phyloP scores from a whole-genome alignment of 306 rosid species.

The Trifolium repens region DNA sequence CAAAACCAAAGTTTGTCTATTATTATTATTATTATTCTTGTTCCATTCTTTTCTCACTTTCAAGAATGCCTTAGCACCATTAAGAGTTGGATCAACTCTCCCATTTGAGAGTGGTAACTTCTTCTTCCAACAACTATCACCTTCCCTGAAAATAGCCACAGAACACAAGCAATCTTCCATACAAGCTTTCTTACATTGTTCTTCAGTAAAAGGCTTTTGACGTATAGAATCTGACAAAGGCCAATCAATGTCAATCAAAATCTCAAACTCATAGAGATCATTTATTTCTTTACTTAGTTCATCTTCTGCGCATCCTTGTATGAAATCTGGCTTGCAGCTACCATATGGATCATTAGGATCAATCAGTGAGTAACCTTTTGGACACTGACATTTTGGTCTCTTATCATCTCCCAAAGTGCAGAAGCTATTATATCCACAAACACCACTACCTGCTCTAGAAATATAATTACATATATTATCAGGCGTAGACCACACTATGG shows the following conservation, averaged over 20 bases:
- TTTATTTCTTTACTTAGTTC: background rate
- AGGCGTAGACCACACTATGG: no score
- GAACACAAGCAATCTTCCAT: constrained; percentile 60
- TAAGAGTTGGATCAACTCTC: constrained; percentile 14
- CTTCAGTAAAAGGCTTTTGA: constrained; percentile 31
- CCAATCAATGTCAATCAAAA: constrained; percentile 42
- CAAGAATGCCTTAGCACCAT: constrained; percentile 40
- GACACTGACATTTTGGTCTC: no score
- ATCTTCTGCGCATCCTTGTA: constrained; percentile 44
- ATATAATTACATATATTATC: no score
- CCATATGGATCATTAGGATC: constrained; percentile 43
- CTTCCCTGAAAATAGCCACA: constrained; percentile 34
- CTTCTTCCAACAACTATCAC: constrained; percentile 53
- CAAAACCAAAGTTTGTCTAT: constrained; percentile 28
- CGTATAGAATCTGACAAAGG: constrained; percentile 40
- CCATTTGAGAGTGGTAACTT: constrained; percentile 60
- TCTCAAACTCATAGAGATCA: constrained; percentile 33
- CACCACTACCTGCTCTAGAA: no score
- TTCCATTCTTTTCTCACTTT: constrained; percentile 58
- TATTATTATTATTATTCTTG: no score
- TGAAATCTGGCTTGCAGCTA: constrained; percentile 51
- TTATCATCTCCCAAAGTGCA: no score
- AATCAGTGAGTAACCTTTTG: no score
- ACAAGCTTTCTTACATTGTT: constrained; percentile 47
- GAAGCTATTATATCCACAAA: no score